Evolutionary conservation across 2,329 filamentous ascomycete genomes (phyloP).

Genomic region (Ophiostoma pallidulum): DNA sequence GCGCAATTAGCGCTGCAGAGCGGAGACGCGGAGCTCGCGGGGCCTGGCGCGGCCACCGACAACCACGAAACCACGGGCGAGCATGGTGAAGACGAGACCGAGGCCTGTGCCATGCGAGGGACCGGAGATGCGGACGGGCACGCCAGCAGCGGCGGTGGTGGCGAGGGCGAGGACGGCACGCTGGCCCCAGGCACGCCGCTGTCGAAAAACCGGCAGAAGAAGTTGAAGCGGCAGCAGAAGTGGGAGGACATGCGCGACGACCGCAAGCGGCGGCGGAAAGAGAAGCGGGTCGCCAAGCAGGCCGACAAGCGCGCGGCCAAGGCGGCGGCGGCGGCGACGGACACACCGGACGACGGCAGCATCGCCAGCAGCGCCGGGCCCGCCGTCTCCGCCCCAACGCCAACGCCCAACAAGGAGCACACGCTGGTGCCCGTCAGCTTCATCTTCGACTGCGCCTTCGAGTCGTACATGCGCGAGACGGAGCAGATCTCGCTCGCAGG

Average conservation of each 20-base stretch:
- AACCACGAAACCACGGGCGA: no score
- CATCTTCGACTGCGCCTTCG: conserved; percentile 86
- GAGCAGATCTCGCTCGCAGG: conserved; percentile 74
- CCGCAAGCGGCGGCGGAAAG: conserved; percentile 44
- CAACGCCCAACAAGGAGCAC: conserved; percentile 7
- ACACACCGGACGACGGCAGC: conserved; percentile 27
- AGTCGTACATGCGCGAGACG: conserved; percentile 77
- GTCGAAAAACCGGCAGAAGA: conserved; percentile 84
- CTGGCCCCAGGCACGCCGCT: conserved; percentile 27
- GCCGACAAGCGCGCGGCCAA: conserved; percentile 41
- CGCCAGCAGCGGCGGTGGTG: neutral
- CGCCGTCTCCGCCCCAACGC: no score
- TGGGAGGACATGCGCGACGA: conserved; percentile 66
- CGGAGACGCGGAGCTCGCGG: neutral
- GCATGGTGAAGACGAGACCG: no score
- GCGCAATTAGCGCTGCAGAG: neutral
- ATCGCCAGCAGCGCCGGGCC: conserved; percentile 20
- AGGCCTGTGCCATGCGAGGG: no score
- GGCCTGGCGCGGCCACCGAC: neutral
- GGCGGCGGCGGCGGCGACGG: conserved; percentile 39
- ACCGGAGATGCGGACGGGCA: neutral
- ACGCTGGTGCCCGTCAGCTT: conserved; percentile 58
- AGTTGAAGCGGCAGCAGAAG: conserved; percentile 57
- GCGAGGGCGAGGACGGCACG: neutral
- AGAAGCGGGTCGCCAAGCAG: conserved; percentile 41